phyloP scores from a whole-genome alignment of 495 filamentous ascomycete species.

The Penicillium ucsense region DNA sequence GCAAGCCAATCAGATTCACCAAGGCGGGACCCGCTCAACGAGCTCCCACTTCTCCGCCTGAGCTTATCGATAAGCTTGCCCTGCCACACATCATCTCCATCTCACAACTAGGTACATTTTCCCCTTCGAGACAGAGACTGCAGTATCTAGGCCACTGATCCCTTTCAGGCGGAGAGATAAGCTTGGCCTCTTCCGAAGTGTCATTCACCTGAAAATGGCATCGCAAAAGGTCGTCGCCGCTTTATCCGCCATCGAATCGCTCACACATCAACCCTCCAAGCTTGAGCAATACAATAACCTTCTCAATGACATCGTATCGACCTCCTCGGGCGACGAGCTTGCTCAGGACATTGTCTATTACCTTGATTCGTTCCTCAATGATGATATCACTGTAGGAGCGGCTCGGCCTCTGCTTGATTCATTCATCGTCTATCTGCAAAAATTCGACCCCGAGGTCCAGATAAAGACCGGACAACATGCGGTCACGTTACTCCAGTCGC shows the following conservation, averaged over 20 bases:
- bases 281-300: constrained; percentile 55
- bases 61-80: constrained; percentile 27
- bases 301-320: constrained; percentile 51
- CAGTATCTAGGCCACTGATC: not conserved
- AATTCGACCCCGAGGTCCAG: constrained; percentile 49
- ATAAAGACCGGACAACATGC: constrained; percentile 63
- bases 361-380: constrained; percentile 55
- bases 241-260: constrained; percentile 44
- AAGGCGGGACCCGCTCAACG: too few relatives aligned
- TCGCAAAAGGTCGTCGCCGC: constrained; percentile 47
- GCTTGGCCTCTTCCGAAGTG: not conserved
- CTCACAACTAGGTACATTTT: not conserved
- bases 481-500: constrained; percentile 52
- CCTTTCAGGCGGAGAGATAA: not conserved
- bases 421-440: constrained; percentile 51
- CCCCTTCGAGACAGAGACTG: not conserved
- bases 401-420: constrained; percentile 60
- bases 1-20: too few relatives aligned
- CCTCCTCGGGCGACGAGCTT: constrained; percentile 44
- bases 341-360: constrained; percentile 60
- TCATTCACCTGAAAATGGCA: constrained; percentile 35
- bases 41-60: not conserved
- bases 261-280: constrained; percentile 42
- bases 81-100: constrained; percentile 1
- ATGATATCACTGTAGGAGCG: constrained; percentile 63